A percentile compares a stretch with the other conserved stretches of the same genome.
phyloP scores from a whole-genome alignment of 2,329 filamentous ascomycete genomes.

The Curvularia lunata region DNA sequence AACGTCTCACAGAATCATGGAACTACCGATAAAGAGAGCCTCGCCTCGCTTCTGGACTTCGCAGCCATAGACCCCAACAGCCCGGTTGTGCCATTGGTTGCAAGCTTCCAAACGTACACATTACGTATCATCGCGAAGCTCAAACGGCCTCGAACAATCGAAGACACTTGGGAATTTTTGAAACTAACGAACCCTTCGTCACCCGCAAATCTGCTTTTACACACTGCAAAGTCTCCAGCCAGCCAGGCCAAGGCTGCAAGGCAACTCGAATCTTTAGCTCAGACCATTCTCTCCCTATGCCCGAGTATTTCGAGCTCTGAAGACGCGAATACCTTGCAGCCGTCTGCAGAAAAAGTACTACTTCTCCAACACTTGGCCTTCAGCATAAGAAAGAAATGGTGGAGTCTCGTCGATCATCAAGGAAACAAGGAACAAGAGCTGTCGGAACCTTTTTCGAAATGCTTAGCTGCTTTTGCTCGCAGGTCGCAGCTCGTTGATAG shows the following conservation, averaged over 20 bases:
- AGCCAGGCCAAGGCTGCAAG: conserved; percentile 63
- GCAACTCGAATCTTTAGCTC: conserved; percentile 71
- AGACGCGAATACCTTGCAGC: conserved; percentile 65
- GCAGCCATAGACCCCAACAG: conserved; percentile 48
- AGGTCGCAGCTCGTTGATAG: conserved; percentile 51
- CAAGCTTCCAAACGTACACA: conserved; percentile 68
- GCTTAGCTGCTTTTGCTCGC: conserved; percentile 65
- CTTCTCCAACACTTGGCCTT: conserved; percentile 70
- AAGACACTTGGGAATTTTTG: conserved; percentile 64
- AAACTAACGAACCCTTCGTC: conserved; percentile 61
- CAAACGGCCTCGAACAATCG: conserved; percentile 65
- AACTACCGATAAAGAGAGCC: conserved; percentile 51
- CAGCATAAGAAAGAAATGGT: conserved; percentile 67
- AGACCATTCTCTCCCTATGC: conserved; percentile 68
- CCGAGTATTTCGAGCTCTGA: conserved; percentile 70
- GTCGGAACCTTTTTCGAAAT: conserved; percentile 68
- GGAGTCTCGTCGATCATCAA: conserved; percentile 66
- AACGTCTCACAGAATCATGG: conserved; percentile 36
- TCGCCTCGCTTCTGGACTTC: conserved; percentile 70
- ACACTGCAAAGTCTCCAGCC: conserved; percentile 57
- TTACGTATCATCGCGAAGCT: conserved; percentile 67
- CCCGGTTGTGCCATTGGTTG: conserved; percentile 60
- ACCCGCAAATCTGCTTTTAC: conserved; percentile 63
- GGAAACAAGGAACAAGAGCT: conserved; percentile 69
- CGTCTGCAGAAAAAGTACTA: conserved; percentile 64